Conservation (phyloP, 2,329 filamentous ascomycete species). For the Coniochaeta sp. region DNA sequence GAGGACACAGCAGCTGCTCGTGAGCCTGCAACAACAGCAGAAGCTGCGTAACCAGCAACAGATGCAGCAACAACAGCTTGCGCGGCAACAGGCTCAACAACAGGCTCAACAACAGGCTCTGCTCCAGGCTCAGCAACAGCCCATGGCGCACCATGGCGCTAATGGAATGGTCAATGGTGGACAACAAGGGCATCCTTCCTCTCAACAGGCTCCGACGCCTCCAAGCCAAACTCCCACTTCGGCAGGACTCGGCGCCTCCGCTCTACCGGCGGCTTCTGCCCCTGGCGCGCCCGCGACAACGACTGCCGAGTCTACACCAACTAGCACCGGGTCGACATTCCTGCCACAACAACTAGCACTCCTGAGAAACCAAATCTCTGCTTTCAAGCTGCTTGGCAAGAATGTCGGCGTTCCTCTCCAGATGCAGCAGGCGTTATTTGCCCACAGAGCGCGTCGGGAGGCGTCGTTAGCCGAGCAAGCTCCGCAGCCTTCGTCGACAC, state of each 20-base stretch:
- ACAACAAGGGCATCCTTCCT: conserved; percentile 28
- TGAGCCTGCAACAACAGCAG: conserved; percentile 62
- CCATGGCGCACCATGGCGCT: conserved; percentile 42
- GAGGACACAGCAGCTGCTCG: conserved; percentile 70
- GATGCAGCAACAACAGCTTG: conserved; percentile 30
- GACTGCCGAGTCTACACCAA: conserved; percentile 12
- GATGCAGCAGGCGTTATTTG: conserved; percentile 78
- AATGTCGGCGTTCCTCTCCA: conserved; percentile 73
- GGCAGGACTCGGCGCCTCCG: conserved; percentile 29
- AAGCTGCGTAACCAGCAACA: conserved; percentile 46
- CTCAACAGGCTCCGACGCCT: conserved; percentile 25
- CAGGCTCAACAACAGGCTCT: conserved; percentile 14
- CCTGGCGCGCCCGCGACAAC: conserved; percentile 17
- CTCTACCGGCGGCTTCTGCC: conserved; percentile 27
- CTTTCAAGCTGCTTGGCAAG: conserved; percentile 85
- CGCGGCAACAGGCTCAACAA: conserved; percentile 29
- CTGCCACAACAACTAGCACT: conserved; percentile 71
- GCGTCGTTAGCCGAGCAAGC: conserved; percentile 43
- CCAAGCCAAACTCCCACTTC: conserved; percentile 24
- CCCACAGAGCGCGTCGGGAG: conserved; percentile 60
- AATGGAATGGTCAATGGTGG: conserved; percentile 50
- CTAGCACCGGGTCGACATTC: conserved; percentile 40
- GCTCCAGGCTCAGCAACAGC: conserved; percentile 13
- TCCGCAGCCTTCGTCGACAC: conserved; percentile 29
- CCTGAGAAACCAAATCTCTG: conserved; percentile 78